Evolutionary conservation across 2,329 filamentous ascomycete genomes (phyloP).

Genomic region (Chlorencoelia australis): DNA sequence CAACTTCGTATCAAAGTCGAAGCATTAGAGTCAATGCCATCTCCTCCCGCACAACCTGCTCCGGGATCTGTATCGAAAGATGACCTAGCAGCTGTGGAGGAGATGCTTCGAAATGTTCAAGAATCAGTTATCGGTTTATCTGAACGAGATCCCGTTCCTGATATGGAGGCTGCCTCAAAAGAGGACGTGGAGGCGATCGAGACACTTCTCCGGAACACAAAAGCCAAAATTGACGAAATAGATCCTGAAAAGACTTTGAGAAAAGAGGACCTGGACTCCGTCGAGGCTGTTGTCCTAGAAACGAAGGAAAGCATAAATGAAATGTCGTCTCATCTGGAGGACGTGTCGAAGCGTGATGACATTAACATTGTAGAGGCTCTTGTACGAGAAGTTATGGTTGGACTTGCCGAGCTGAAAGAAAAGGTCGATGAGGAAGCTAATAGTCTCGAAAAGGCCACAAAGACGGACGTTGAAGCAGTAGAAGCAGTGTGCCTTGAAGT

Average conservation of each 20-base stretch:
- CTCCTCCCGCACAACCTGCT: slow-evolving; percentile 31
- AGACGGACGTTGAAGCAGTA: slow-evolving; percentile 73
- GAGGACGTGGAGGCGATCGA: slow-evolving; percentile 89
- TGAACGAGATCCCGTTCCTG: slow-evolving; percentile 29
- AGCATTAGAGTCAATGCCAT: slow-evolving; percentile 50
- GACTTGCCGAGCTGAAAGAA: slow-evolving; percentile 62
- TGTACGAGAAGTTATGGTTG: slow-evolving; percentile 64
- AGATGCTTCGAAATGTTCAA: slow-evolving; percentile 45
- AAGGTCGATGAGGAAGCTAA: slow-evolving; percentile 33
- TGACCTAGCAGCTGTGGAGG: slow-evolving; percentile 46
- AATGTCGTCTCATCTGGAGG: slow-evolving; percentile 57
- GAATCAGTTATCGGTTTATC: slow-evolving; percentile 44
- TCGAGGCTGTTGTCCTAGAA: slow-evolving; percentile 53
- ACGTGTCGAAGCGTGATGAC: slow-evolving; percentile 68
- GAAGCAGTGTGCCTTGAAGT: slow-evolving; percentile 77
- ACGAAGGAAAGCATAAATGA: slow-evolving; percentile 63
- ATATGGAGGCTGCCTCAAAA: slow-evolving; percentile 49
- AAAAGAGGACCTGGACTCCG: slow-evolving; percentile 50
- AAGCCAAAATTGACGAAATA: slow-evolving; percentile 77
- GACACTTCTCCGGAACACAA: slow-evolving; percentile 80
- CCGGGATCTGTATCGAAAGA: slow-evolving; percentile 37
- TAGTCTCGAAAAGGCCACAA: slow-evolving; percentile 55
- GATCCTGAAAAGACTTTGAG: slow-evolving; percentile 61
- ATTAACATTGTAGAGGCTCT: slow-evolving; percentile 67
- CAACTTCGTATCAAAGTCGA: slow-evolving; percentile 81